Evolutionary conservation across 495 filamentous ascomycete species (phyloP), one percentile per base, ranked within the genome.

Genomic region (Chaetomium fimeti): DNA sequence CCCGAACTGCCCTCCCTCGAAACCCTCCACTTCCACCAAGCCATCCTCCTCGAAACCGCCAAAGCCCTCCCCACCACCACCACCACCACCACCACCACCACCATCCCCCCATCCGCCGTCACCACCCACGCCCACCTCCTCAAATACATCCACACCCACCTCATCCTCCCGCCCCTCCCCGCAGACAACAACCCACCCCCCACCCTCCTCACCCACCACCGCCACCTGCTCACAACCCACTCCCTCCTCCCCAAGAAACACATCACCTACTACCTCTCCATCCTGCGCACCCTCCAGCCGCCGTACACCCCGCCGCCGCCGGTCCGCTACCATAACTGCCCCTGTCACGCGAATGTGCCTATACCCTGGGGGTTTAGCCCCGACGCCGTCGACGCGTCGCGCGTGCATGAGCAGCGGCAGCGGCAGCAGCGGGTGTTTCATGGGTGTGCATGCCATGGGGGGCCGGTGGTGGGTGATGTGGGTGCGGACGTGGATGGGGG

Each of bases 1-100:
- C 69, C 69, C 24, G 69, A 72, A 28, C 56, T 69, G 5, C 69
- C 69, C 40, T 47, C 65, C 15, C 28, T 48, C 52, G 69, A 72
- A 42, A 48, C 61, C 29, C 52, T 69, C 40, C 32, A 63, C 56
- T 69, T 71, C 58, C 52, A 69, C 67, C 64, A 61, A 25, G 38
- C 61, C 62, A 24, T 71, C 56, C 32, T 66, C 60, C 60, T 71
- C 55, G 54, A 61, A 54, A 61, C 64, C n/a, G 60, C 61, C 45
- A 54, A 67, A 63, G 16, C 61, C 53, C n/a, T 69, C 57, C 22
- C 32, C 29, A 32, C 29, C 29, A n/a, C 29, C 29, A 3, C 29
- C 29, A 16, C 25, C 61, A 25, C 32, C 29, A 32, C 29, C 29
- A n/a, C 29, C 29, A 3, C 29, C 29, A 16, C 25, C 61, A 32